These are phyloP conservation scores for Daldinia concentrica DNA, from an alignment of 495 filamentous ascomycete species.

Conservation along the genomic window DNA sequence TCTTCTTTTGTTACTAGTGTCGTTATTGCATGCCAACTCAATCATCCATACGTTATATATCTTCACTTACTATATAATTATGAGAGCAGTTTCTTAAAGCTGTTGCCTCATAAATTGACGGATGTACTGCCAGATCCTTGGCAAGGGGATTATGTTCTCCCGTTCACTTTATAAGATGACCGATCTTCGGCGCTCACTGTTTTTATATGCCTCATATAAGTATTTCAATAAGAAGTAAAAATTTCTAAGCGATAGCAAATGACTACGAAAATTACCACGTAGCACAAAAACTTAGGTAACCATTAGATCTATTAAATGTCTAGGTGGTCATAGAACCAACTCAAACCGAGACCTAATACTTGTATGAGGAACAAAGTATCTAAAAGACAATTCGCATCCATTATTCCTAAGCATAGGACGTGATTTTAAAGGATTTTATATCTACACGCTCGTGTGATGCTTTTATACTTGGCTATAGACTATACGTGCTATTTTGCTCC, in stretches of 20 bases:
- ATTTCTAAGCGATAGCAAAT: not conserved
- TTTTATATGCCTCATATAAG: conserved; percentile 2
- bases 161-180: not conserved
- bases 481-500: conserved; percentile 9
- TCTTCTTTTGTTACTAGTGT: not conserved
- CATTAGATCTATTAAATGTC: not conserved
- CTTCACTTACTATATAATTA: not conserved
- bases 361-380: not conserved
- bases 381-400: not conserved
- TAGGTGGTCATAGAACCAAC: not conserved
- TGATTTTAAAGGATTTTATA: not conserved
- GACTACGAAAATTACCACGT: not conserved
- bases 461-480: conserved; percentile 7
- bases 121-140: conserved; percentile 9
- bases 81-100: not conserved
- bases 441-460: conserved; percentile 3
- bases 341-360: not conserved
- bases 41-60: not conserved
- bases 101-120: not conserved
- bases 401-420: not conserved
- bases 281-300: not conserved
- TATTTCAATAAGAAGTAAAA: not conserved
- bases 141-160: conserved; percentile 10
- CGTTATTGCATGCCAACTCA: not conserved
- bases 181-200: conserved; percentile 20